phyloP scores from a whole-genome alignment of 2,329 filamentous ascomycete species.

The Diplocarpon mali region DNA sequence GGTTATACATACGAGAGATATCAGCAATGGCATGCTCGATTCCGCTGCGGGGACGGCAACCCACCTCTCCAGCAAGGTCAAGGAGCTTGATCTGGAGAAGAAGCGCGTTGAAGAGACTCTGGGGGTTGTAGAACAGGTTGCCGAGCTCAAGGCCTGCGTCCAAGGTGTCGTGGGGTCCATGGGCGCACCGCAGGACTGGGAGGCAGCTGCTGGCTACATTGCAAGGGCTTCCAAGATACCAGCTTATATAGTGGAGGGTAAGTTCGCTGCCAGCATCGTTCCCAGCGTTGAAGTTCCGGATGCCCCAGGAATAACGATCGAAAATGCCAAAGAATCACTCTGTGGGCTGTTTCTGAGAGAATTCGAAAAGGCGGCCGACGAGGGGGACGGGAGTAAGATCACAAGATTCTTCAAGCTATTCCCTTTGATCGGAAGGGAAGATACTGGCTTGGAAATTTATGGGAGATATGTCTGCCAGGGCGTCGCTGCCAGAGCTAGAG shows the following conservation, averaged over 20 bases:
- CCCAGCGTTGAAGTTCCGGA: constrained; percentile 94
- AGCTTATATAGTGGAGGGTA: constrained; percentile 65
- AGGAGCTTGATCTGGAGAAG: constrained; percentile 82
- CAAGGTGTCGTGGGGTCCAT: constrained; percentile 91
- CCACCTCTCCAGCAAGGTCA: constrained; percentile 77
- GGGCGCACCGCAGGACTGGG: constrained; percentile 98
- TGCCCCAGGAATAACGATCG: constrained; percentile 73
- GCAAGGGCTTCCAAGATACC: constrained; percentile 74
- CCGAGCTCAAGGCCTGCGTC: constrained; percentile 92
- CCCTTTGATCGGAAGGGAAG: constrained; percentile 78
- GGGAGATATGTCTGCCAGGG: constrained; percentile 93
- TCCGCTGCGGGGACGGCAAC: constrained; percentile 76
- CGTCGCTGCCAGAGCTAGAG: constrained; percentile 72
- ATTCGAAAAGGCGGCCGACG: constrained; percentile 83
- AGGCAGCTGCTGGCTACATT: constrained; percentile 85
- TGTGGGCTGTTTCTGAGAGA: constrained; percentile 86
- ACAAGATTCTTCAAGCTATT: constrained; percentile 98
- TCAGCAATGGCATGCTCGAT: constrained; percentile 86
- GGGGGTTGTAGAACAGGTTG: constrained; percentile 87
- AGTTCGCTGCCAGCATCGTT: constrained; percentile 85
- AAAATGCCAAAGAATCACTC: constrained; percentile 77
- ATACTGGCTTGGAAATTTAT: constrained; percentile 88
- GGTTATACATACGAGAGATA: constrained; percentile 67
- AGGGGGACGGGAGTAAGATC: constrained; percentile 79
- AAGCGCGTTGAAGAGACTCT: constrained; percentile 82